A percentile compares a stretch with the other conserved stretches of the same genome.
Evolutionary conservation across 257 asterid species (phyloP).

Genomic region (Gentiana straminea): DNA sequence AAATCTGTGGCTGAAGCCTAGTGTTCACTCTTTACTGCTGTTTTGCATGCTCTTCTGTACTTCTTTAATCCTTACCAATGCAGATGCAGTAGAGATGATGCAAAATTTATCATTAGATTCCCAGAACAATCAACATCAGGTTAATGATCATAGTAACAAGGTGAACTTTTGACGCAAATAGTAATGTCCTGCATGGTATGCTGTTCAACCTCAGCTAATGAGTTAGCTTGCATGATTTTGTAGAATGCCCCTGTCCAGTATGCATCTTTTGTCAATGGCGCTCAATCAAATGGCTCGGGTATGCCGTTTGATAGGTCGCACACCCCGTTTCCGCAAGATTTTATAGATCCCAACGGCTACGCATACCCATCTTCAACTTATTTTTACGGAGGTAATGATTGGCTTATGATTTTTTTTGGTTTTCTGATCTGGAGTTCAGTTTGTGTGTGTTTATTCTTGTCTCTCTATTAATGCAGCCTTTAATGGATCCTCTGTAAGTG

Average conservation of each 20-base stretch:
- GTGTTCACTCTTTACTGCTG: background rate
- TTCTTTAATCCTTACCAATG: background rate
- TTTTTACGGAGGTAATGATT: constrained; percentile 27
- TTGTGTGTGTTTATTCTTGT: background rate
- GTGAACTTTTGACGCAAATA: constrained; percentile 3
- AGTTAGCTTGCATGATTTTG: background rate
- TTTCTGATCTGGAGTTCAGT: too few species aligned
- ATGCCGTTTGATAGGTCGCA: constrained; percentile 25
- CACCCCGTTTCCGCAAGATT: constrained; percentile 20
- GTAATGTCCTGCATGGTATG: background rate
- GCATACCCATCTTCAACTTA: constrained; percentile 26
- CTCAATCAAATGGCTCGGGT: constrained; percentile 17
- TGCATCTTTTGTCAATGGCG: constrained; percentile 17
- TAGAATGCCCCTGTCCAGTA: constrained; percentile 20
- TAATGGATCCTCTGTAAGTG: constrained; percentile 22
- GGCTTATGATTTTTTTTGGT: background rate
- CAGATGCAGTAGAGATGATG: constrained; percentile 26
- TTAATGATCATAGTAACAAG: constrained; percentile 19
- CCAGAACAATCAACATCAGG: constrained; percentile 20
- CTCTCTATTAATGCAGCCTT: constrained; percentile 9
- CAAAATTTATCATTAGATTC: constrained; percentile 27
- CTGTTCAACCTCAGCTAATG: background rate
- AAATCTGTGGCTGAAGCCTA: too few species aligned
- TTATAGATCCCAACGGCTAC: constrained; percentile 19
- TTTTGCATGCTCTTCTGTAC: constrained; percentile 7